Percentiles rank a stretch among this genome's conserved stretches.
These are phyloP conservation scores for Sordaria brevicollis DNA, from an alignment of 495 filamentous ascomycete species.

Conservation along the genomic window DNA sequence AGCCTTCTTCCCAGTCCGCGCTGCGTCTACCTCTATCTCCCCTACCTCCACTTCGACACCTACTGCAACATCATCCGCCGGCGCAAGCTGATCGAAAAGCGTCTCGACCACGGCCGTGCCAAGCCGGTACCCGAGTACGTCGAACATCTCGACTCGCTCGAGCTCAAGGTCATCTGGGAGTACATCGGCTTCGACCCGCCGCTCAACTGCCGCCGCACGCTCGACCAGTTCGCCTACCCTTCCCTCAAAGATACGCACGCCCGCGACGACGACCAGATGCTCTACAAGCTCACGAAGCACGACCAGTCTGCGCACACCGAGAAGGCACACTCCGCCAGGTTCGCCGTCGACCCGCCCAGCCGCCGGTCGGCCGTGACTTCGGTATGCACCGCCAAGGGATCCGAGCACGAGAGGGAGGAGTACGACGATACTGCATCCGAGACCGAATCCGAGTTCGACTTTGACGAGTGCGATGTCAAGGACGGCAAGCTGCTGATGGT, in stretches of 20 bases:
- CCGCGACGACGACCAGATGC: slow-evolving; percentile 59
- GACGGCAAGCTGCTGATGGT: slow-evolving; percentile 59
- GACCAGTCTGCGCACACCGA: background rate
- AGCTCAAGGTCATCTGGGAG: slow-evolving; percentile 53
- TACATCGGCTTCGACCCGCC: slow-evolving; percentile 55
- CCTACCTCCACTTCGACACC: slow-evolving; percentile 58
- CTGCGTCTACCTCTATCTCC: slow-evolving; percentile 35
- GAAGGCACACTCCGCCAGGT: background rate
- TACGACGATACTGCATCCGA: slow-evolving; percentile 4
- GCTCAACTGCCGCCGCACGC: slow-evolving; percentile 51
- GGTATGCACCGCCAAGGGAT: background rate
- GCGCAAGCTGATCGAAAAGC: slow-evolving; percentile 45
- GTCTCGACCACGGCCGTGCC: slow-evolving; percentile 46
- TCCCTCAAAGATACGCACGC: slow-evolving; percentile 50
- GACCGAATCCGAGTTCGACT: slow-evolving; percentile 16
- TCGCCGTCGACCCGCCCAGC: background rate
- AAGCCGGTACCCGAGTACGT: slow-evolving; percentile 46
- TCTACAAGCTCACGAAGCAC: slow-evolving; percentile 55
- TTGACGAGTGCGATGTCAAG: slow-evolving; percentile 29
- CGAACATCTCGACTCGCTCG: slow-evolving; percentile 40
- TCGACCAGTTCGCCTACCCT: slow-evolving; percentile 60
- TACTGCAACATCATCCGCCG: slow-evolving; percentile 50
- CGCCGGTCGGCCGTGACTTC: background rate
- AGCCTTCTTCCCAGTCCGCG: slow-evolving; percentile 20
- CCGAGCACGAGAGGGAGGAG: background rate